phyloP scores from a whole-genome alignment of 257 asterid genomes.

The Marsdenia floribunda region DNA sequence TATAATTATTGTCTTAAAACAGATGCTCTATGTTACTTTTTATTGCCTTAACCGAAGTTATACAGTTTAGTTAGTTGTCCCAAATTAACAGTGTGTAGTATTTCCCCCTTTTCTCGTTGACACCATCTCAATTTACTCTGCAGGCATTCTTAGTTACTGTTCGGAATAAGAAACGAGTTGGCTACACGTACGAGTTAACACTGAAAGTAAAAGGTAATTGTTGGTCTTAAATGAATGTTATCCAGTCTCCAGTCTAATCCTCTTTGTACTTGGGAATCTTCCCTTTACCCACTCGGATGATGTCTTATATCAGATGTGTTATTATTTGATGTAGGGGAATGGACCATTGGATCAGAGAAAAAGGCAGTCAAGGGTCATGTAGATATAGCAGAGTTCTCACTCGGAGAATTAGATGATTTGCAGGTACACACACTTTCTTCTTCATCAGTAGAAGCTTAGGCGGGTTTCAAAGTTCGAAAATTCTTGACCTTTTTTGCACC shows the following conservation, averaged over 20 bases:
- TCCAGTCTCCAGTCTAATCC: neutral
- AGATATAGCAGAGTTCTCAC: conserved; percentile 75
- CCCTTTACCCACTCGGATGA: neutral
- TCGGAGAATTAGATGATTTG: conserved; percentile 90
- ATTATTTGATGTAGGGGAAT: conserved; percentile 56
- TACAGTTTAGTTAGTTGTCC: too few species aligned
- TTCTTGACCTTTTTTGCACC: too few species aligned
- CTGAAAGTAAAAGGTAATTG: conserved; percentile 64
- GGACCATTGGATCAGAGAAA: conserved; percentile 71
- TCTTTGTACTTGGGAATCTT: too few species aligned
- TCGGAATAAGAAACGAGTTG: conserved; percentile 91
- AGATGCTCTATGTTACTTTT: neutral
- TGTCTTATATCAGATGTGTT: neutral
- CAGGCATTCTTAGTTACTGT: conserved; percentile 92
- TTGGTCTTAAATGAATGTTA: neutral
- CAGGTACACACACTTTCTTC: conserved; percentile 42
- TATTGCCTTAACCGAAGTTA: neutral
- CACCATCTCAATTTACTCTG: conserved; percentile 12
- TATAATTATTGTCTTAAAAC: neutral
- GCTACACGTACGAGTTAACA: conserved; percentile 82
- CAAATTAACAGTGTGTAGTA: too few species aligned
- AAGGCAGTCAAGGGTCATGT: conserved; percentile 63
- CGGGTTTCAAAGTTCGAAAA: too few species aligned
- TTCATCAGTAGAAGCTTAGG: neutral
- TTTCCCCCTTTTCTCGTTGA: neutral